These are phyloP conservation scores for Melampsora abietis-canadensis DNA, from an alignment of 1,284 basidiomycete genomes.

Conservation along the genomic window DNA sequence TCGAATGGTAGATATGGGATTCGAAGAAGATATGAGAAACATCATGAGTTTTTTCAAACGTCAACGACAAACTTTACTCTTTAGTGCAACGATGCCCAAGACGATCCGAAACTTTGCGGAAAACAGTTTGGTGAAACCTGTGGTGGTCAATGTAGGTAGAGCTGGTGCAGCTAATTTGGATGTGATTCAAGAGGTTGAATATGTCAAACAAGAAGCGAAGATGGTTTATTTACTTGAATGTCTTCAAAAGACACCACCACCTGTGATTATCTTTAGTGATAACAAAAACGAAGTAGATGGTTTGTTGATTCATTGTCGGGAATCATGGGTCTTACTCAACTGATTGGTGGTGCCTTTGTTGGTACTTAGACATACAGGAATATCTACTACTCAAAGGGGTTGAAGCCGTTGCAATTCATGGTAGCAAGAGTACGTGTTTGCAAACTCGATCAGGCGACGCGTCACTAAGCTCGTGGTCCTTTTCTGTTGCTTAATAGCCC, in stretches of 20 bases:
- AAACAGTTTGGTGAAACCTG: conserved; percentile 83
- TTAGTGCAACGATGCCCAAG: conserved; percentile 97
- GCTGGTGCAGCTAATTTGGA: conserved; percentile 96
- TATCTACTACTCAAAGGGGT: conserved; percentile 94
- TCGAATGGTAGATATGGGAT: conserved; percentile 97
- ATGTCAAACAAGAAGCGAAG: conserved; percentile 98
- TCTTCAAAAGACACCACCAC: conserved; percentile 95
- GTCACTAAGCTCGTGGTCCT: conserved; percentile 5
- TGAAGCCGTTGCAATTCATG: conserved; percentile 97
- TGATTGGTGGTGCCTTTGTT: neutral
- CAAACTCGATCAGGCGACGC: no score
- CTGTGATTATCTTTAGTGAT: conserved; percentile 95
- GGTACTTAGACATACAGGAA: conserved; percentile 81
- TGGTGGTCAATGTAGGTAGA: conserved; percentile 94
- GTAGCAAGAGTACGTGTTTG: conserved; percentile 74
- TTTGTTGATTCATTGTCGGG: conserved; percentile 53
- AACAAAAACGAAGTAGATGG: conserved; percentile 99
- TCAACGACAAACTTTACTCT: conserved; percentile 93
- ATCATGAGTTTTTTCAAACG: conserved; percentile 98
- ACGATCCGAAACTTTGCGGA: conserved; percentile 99
- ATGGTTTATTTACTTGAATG: conserved; percentile 98
- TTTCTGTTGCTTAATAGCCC: conserved; percentile 65
- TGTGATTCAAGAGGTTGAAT: conserved; percentile 95
- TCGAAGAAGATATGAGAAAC: conserved; percentile 95
- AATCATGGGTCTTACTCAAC: neutral